These are phyloP conservation scores for Trichophyton simii DNA, from an alignment of 2,329 filamentous ascomycete genomes.

Conservation along the genomic window DNA sequence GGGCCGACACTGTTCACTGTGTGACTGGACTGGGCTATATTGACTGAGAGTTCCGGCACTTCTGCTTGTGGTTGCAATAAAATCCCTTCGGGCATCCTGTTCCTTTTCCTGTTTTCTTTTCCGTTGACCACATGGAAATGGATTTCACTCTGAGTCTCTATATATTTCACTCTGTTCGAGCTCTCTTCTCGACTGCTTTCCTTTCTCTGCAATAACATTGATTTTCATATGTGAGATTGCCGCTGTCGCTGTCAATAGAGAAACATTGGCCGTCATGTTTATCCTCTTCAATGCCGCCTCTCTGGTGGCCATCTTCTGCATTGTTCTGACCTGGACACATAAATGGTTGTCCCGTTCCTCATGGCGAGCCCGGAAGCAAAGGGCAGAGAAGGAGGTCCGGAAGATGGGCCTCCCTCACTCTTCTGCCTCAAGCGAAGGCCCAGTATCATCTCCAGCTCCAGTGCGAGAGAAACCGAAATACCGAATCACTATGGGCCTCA, in stretches of 20 bases:
- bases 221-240: background rate
- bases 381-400: background rate
- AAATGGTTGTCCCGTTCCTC: background rate
- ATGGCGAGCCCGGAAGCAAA: background rate
- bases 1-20: background rate
- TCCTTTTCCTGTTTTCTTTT: background rate
- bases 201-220: background rate
- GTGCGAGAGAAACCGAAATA: conserved; percentile 17
- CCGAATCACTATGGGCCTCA: conserved; percentile 38
- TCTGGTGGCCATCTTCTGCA: background rate
- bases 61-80: background rate
- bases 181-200: background rate
- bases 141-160: conserved; percentile 1
- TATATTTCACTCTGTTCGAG: background rate
- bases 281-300: conserved; percentile 1
- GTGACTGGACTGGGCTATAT: conserved; percentile 4
- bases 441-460: background rate
- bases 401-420: background rate
- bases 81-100: background rate
- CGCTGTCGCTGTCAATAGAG: background rate
- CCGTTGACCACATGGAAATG: background rate
- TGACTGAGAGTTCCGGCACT: background rate
- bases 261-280: background rate
- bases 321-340: background rate
- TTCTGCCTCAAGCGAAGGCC: background rate